These are phyloP conservation scores for Meredithiella fracta DNA, from an alignment of 2,329 filamentous ascomycete genomes.

Conservation along the genomic window DNA sequence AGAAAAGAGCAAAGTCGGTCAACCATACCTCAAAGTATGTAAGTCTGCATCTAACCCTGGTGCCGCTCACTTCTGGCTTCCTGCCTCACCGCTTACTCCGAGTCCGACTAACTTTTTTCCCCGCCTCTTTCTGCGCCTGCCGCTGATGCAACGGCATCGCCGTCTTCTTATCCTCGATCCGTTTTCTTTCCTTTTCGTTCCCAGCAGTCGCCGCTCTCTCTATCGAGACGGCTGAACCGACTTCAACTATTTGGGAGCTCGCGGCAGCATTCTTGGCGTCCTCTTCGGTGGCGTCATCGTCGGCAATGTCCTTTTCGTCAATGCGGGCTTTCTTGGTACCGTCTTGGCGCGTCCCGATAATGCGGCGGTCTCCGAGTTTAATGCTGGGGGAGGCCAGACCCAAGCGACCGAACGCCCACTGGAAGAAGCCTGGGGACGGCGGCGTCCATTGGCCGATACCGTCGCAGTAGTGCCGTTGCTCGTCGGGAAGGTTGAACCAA, in stretches of 20 bases:
- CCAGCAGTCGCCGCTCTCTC: neutral
- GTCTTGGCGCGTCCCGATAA: slow-evolving; percentile 18
- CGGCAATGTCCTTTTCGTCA: slow-evolving; percentile 12
- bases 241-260: slow-evolving; percentile 7
- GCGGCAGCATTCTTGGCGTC: neutral
- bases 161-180: slow-evolving; percentile 14
- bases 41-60: no score
- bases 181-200: slow-evolving; percentile 7
- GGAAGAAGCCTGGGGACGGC: slow-evolving; percentile 18
- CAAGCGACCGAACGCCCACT: slow-evolving; percentile 19
- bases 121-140: slow-evolving; percentile 10
- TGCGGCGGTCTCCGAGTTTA: slow-evolving; percentile 16
- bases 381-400: slow-evolving; percentile 18
- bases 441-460: slow-evolving; percentile 22
- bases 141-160: slow-evolving; percentile 13
- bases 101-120: slow-evolving; percentile 6
- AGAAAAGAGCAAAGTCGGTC: neutral
- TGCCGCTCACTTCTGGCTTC: no score
- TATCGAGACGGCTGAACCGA: neutral
- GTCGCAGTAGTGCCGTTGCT: slow-evolving; percentile 20
- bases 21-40: neutral
- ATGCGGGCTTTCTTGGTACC: slow-evolving; percentile 11
- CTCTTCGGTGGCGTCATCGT: slow-evolving; percentile 10
- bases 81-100: neutral
- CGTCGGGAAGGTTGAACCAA: slow-evolving; percentile 24